phyloP scores from a whole-genome alignment of 106 monocot species.

The Platanthera zijinensis region DNA sequence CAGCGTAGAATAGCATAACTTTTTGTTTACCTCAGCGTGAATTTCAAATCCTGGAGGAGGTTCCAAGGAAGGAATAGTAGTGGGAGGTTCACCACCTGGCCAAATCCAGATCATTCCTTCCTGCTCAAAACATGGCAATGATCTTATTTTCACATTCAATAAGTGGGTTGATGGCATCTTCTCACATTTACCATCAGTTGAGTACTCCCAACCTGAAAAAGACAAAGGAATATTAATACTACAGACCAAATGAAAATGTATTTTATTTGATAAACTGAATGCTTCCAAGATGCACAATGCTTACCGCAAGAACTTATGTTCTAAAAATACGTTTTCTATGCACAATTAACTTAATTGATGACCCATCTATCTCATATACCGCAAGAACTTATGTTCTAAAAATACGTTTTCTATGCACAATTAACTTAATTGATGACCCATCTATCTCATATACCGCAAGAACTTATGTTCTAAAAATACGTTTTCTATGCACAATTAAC shows the following conservation, averaged over 20 bases:
- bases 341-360: background rate
- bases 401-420: background rate
- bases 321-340: background rate
- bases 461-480: background rate
- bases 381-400: background rate
- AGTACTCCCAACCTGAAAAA: conserved; percentile 91
- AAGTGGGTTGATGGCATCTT: conserved; percentile 94
- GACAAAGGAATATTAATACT: background rate
- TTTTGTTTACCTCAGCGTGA: conserved; percentile 81
- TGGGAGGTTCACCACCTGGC: conserved; percentile 76
- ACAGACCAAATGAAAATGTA: background rate
- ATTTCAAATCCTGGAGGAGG: conserved; percentile 79
- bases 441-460: background rate
- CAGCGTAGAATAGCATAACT: background rate
- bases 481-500: background rate
- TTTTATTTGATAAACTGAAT: background rate
- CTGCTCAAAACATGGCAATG: conserved; percentile 85
- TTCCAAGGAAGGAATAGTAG: conserved; percentile 62
- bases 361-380: background rate
- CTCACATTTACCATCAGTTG: conserved; percentile 95
- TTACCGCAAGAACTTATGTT: background rate
- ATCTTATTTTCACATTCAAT: conserved; percentile 59
- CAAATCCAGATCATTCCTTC: conserved; percentile 97
- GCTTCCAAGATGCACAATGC: background rate
- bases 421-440: background rate